These are phyloP conservation scores for Tylopilus sp. DNA, from an alignment of 768 basidiomycete genomes.

Conservation along the genomic window DNA sequence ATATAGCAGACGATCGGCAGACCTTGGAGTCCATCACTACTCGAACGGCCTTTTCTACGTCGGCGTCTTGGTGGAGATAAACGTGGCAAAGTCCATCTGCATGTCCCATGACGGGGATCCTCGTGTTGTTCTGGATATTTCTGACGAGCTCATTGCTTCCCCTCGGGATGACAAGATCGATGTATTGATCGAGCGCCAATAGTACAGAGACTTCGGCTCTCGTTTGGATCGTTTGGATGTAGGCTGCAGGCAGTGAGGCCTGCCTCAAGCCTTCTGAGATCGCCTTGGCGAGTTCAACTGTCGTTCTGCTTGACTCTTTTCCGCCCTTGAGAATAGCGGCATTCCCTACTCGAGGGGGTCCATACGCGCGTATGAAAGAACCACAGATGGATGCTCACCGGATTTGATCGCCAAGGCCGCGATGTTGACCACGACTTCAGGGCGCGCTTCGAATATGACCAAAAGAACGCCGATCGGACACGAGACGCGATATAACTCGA, in stretches of 20 bases:
- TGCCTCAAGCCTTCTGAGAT: conserved; percentile 75
- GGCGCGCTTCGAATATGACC: conserved; percentile 95
- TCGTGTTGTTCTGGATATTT: conserved; percentile 84
- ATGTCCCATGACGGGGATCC: conserved; percentile 98
- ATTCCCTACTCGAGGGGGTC: conserved; percentile 58
- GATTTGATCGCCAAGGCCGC: conserved; percentile 95
- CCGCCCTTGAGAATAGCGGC: conserved; percentile 97
- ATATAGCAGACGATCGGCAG: not conserved
- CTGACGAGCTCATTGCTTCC: conserved; percentile 89
- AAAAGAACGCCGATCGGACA: conserved; percentile 96
- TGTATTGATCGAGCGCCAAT: conserved; percentile 83
- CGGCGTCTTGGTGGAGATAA: conserved; percentile 82
- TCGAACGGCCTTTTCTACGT: conserved; percentile 73
- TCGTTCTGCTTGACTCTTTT: conserved; percentile 87
- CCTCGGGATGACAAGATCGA: conserved; percentile 95
- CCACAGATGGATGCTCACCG: conserved; percentile 45
- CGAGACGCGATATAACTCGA: conserved; percentile 90
- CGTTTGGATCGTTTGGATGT: conserved; percentile 90
- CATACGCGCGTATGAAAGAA: not conserved
- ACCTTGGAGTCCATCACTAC: conserved; percentile 93
- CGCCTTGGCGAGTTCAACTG: conserved; percentile 68
- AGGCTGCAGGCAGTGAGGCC: conserved; percentile 71
- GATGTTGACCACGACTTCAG: conserved; percentile 97
- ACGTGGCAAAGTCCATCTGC: conserved; percentile 94
- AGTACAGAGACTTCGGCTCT: conserved; percentile 87